A percentile compares a stretch with the other conserved stretches of the same genome.
phyloP scores from a whole-genome alignment of 768 basidiomycete genomes.

The Boletus tomentosulus region DNA sequence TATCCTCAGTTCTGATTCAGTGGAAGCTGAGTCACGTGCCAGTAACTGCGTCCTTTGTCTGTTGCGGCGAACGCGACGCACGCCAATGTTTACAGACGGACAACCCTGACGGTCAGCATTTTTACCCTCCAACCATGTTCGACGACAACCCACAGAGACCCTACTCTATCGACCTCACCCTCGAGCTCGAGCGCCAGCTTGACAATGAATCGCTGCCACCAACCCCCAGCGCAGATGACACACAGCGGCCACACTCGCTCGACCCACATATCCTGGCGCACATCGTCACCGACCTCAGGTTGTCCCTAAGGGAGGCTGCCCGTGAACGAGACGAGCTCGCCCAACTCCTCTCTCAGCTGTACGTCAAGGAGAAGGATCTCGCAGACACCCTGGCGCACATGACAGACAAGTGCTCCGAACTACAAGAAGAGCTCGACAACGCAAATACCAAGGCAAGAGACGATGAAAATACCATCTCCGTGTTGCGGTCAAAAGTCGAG shows the following conservation, averaged over 20 bases:
- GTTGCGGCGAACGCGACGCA: slow-evolving; percentile 11
- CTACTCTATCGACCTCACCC: slow-evolving; percentile 68
- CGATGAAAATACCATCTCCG: slow-evolving; percentile 70
- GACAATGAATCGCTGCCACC: slow-evolving; percentile 57
- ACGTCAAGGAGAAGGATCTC: slow-evolving; percentile 53
- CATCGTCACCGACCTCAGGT: slow-evolving; percentile 68
- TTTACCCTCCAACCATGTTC: slow-evolving; percentile 26
- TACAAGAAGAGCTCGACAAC: slow-evolving; percentile 54
- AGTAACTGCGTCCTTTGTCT: neutral
- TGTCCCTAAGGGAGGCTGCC: slow-evolving; percentile 58
- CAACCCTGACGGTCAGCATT: neutral
- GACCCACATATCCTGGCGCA: slow-evolving; percentile 75
- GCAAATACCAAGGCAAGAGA: slow-evolving; percentile 54
- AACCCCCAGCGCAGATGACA: slow-evolving; percentile 28
- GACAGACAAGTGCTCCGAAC: slow-evolving; percentile 57
- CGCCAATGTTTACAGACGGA: neutral
- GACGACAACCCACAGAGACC: slow-evolving; percentile 26
- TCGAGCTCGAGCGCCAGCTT: slow-evolving; percentile 77
- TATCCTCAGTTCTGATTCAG: no score
- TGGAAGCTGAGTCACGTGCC: neutral
- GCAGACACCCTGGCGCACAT: slow-evolving; percentile 61
- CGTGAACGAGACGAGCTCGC: slow-evolving; percentile 70
- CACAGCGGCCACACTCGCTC: slow-evolving; percentile 46
- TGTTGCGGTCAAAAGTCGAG: slow-evolving; percentile 81
- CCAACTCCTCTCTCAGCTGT: slow-evolving; percentile 45